Evolutionary conservation across 2,329 filamentous ascomycete species (phyloP), one percentile per base, ranked within the genome.

Genomic region (Didymella arachidicola): DNA sequence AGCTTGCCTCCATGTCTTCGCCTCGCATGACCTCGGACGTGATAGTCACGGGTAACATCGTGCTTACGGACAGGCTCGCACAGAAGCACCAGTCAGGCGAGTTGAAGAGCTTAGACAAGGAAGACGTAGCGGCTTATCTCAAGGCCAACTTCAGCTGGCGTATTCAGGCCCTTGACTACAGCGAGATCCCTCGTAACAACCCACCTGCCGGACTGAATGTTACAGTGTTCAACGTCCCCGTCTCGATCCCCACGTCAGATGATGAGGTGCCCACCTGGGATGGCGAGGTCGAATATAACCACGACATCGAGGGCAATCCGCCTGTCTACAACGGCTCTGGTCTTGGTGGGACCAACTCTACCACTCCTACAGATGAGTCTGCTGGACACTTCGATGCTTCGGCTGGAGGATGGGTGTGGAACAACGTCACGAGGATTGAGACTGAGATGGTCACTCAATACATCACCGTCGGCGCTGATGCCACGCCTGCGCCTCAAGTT

Each of bases 21-120:
- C 69, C 78, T 16, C 70, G 57, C 57, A 72, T 64, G 78, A 72
- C 52, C 65, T 71, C 53, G 67, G 74, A 70, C 71, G 72, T 68
- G 62, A 74, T 65, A 32, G 71, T 81, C 29, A 77, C 79, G 3
- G 78, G 78, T 18, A 78, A 73, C 29, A 73, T 81, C 4, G 75
- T 72, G 1, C 59, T 81, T 4, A 80, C 79, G 0, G 67, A 72
- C 0, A 73, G 70, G 16, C 63, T 81, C 1, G 67, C 65, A 22
- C 57, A 67, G 22, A 73, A 71, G 45, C 60, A 64, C 47, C 51
- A 60, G 12, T 43, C 60, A 2, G 72, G 72, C n/a, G 64, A 72
- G 32, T 56, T 75, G 18, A 67, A 66, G 29, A 69, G 63, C 39
- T 52, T 73, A 25, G 57, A 59, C 12, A 66, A 69, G 22, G 60